Conservation (phyloP, 345 rosid genomes). For the Crucihimalaya himalaica region DNA sequence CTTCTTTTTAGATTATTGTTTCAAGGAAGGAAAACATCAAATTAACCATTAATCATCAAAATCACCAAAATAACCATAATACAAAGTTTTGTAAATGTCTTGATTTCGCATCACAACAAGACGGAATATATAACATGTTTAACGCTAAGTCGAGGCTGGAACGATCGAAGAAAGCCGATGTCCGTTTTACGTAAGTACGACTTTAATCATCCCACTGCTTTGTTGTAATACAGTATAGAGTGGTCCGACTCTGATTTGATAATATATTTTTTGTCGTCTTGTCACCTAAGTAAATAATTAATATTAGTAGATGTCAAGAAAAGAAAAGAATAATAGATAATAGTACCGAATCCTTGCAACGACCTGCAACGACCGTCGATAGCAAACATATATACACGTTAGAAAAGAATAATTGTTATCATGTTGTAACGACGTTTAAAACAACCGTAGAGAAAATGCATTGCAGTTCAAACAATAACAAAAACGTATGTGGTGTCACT, state of each 20-base stretch:
- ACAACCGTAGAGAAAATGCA: too few species aligned
- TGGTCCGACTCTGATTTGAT: slow-evolving; percentile 11
- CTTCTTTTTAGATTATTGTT: background rate
- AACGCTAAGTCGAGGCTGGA: background rate
- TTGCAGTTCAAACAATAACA: too few species aligned
- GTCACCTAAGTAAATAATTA: background rate
- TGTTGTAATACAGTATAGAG: background rate
- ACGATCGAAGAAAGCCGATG: slow-evolving; percentile 6
- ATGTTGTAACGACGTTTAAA: too few species aligned
- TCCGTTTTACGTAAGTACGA: background rate
- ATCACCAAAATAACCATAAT: background rate
- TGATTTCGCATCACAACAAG: background rate
- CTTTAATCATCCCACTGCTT: background rate
- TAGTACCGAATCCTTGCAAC: too few species aligned
- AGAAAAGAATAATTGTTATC: too few species aligned
- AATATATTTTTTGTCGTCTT: background rate
- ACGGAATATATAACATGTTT: slow-evolving; percentile 12
- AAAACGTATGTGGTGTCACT: too few species aligned
- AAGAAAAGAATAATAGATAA: too few species aligned
- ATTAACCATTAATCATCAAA: background rate
- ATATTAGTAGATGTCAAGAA: background rate
- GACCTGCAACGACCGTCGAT: too few species aligned
- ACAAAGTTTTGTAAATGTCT: background rate
- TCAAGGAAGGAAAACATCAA: background rate
- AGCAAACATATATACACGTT: too few species aligned